Evolutionary conservation across 192 early-diverging fungal species (phyloP), one percentile per base, ranked within the genome.

Genomic region (Linnemannia schmuckeri): DNA sequence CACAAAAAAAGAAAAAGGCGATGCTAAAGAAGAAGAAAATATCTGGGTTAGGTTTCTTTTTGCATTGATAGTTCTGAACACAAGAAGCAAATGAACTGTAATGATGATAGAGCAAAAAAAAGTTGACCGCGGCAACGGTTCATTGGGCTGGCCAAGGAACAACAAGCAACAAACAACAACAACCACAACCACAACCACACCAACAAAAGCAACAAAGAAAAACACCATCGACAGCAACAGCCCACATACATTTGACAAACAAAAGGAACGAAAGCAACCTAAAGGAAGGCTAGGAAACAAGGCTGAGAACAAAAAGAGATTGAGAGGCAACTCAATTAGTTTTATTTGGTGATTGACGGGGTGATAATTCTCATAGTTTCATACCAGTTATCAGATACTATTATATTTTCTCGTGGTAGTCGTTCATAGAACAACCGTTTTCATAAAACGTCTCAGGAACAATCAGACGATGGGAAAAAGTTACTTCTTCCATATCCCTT

Each of bases 41-140:
- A 54, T 13, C 20, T 33, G 27, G 30, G 10, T 15, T 13, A 35
- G 57, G 24, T 27, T 30, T 33, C 10, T 3, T 22, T 52, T 52
- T 52, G 49, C 49, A 52, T 52, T 30, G 12, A 27, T 35, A 33
- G 61, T 66, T 66, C 9, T 66, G 61, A 33, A 66, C 61, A 66
- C 61, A 66, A 66, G 30, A 27, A 66, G 12, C 13, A 66, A 66
- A 66, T 66, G 61, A 66, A 66, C 61, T 66, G 61, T 33, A 66
- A 66, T 66, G 30, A 30, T 33, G 61, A 66, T 66, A 66, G 49
- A 66, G 13, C 27, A 66, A 8, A 57, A 9, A 66, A 66, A 30
- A 66, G 47, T 18, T 18, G 5, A 66, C 10, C 27, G 30, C 61
- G 57, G n/a, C 57, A 61, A 61, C 57, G 57, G 57, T 27, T 30